phyloP scores from a whole-genome alignment of 495 filamentous ascomycete species.

The Penicillium daleae region DNA sequence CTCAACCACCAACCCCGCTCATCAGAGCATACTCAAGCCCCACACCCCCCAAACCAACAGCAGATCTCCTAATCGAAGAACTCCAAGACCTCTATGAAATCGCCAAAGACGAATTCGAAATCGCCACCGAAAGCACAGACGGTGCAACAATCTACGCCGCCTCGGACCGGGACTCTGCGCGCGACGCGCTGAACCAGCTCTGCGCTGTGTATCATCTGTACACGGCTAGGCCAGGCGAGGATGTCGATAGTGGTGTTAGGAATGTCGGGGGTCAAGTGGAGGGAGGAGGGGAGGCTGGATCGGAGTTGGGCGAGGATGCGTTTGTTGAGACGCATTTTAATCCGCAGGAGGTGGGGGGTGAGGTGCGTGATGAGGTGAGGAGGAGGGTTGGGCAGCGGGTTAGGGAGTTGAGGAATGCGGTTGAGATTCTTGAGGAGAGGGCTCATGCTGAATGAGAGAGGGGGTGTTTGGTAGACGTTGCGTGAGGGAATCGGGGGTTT shows the following conservation, averaged over 20 bases:
- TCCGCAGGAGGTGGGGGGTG: slow-evolving; percentile 30
- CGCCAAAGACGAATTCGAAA: slow-evolving; percentile 54
- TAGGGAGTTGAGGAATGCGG: slow-evolving; percentile 47
- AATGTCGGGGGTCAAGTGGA: not conserved
- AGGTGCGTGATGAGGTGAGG: slow-evolving; percentile 42
- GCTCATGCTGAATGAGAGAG: slow-evolving; percentile 39
- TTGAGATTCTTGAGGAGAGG: slow-evolving; percentile 47
- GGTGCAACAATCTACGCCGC: slow-evolving; percentile 49
- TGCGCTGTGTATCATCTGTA: slow-evolving; percentile 43
- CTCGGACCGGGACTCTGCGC: slow-evolving; percentile 50
- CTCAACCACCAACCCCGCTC: no score
- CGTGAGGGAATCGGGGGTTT: not conserved
- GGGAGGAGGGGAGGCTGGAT: not conserved
- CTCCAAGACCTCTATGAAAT: slow-evolving; percentile 48
- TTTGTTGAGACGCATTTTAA: slow-evolving; percentile 41
- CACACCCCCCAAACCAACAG: slow-evolving; percentile 28
- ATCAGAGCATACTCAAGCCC: slow-evolving; percentile 13
- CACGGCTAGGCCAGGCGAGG: slow-evolving; percentile 25
- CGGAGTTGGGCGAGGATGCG: slow-evolving; percentile 5
- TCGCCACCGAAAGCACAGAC: slow-evolving; percentile 51
- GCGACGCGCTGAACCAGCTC: slow-evolving; percentile 47
- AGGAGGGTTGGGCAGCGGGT: slow-evolving; percentile 47
- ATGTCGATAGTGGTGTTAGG: slow-evolving; percentile 1
- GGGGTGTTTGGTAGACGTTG: no score
- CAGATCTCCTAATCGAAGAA: slow-evolving; percentile 47